Percentiles rank a stretch among this genome's conserved stretches.
Evolutionary conservation across 2,329 filamentous ascomycete species (phyloP).

Genomic region (Claviceps humidiphila): DNA sequence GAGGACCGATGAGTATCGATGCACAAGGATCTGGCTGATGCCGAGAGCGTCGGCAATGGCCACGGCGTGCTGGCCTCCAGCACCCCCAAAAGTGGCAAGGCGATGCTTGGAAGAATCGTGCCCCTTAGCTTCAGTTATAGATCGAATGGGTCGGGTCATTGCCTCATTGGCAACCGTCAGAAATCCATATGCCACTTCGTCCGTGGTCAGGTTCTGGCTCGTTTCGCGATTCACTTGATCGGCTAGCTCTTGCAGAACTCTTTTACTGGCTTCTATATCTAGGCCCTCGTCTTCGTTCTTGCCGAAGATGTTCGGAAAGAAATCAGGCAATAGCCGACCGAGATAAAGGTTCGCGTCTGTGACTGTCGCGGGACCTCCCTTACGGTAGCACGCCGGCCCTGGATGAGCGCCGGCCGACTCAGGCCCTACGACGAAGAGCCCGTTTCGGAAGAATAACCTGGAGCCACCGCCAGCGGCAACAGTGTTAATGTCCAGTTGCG

Average conservation of each 20-base stretch:
- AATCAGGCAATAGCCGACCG: slow-evolving; percentile 45
- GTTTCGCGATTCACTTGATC: slow-evolving; percentile 24
- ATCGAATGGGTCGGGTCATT: slow-evolving; percentile 23
- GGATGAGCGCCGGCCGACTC: slow-evolving; percentile 59
- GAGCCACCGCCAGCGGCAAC: slow-evolving; percentile 67
- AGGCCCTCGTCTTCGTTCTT: slow-evolving; percentile 16
- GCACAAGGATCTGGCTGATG: slow-evolving; percentile 29
- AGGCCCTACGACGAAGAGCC: slow-evolving; percentile 59
- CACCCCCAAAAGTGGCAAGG: slow-evolving; percentile 24
- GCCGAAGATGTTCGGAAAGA: slow-evolving; percentile 51
- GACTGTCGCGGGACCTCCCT: slow-evolving; percentile 56
- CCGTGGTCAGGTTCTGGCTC: slow-evolving; percentile 15
- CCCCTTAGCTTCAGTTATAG: slow-evolving; percentile 22
- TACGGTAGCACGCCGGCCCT: slow-evolving; percentile 61
- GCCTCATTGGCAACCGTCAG: slow-evolving; percentile 23
- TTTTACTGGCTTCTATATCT: slow-evolving; percentile 25
- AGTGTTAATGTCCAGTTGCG: slow-evolving; percentile 72
- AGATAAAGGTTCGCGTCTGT: slow-evolving; percentile 61
- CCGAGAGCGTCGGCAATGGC: slow-evolving; percentile 29
- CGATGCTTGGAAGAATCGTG: slow-evolving; percentile 22
- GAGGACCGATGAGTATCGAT: slow-evolving; percentile 30
- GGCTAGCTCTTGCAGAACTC: slow-evolving; percentile 28
- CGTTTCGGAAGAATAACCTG: slow-evolving; percentile 56
- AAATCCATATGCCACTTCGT: slow-evolving; percentile 25
- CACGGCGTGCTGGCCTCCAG: slow-evolving; percentile 31